Conservation (phyloP, 225 moss, liverwort and hornwort species). For the Asterella californica region DNA sequence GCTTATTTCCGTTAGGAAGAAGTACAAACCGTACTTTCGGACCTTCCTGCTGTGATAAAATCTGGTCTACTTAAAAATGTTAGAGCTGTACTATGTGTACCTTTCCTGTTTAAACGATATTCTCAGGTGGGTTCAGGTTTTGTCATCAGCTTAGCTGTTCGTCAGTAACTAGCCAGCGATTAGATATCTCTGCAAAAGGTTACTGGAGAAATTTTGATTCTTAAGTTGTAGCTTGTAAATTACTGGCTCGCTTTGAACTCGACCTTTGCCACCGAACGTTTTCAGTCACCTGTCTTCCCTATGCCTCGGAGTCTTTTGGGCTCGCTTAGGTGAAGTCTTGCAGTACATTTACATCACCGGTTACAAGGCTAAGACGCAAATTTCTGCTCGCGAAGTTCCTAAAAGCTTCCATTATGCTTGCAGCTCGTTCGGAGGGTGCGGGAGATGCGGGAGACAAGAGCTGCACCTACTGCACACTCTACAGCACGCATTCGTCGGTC, state of each 20-base stretch:
- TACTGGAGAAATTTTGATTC: background rate
- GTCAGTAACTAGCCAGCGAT: background rate
- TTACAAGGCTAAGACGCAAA: background rate
- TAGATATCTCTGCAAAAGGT: background rate
- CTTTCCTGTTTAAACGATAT: no score
- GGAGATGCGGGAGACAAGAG: constrained; percentile 93
- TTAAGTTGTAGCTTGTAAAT: background rate
- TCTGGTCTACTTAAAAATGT: background rate
- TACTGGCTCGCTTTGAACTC: no score
- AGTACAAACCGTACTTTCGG: background rate
- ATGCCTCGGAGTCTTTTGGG: background rate
- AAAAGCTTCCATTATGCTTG: background rate
- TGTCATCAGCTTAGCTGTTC: background rate
- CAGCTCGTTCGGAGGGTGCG: constrained; percentile 90
- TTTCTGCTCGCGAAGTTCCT: background rate
- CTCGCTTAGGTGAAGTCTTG: background rate
- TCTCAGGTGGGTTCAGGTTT: no score
- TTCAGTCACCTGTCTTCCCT: background rate
- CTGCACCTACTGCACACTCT: constrained; percentile 50
- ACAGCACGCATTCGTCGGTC: constrained; percentile 65
- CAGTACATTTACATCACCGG: background rate
- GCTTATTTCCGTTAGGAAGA: background rate
- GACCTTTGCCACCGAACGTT: background rate
- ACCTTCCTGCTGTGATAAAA: background rate
- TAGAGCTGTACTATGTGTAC: no score